phyloP scores from a whole-genome alignment of 306 rosid species.

The barrel medic (Medicago truncatula) region DNA sequence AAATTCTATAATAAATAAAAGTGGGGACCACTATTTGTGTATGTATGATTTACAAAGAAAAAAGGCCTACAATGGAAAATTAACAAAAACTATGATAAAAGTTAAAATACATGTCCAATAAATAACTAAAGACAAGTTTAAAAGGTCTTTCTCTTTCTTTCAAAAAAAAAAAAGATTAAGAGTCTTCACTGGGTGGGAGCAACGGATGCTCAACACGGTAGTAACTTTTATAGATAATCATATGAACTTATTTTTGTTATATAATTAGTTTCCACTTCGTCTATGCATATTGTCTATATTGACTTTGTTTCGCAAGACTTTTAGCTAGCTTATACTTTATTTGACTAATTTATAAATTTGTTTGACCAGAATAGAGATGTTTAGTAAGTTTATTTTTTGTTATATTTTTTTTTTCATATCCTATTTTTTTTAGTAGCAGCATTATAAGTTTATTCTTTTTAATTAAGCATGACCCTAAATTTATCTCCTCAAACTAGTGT shows the following conservation, averaged over 20 bases:
- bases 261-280: neutral
- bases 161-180: too few relatives aligned
- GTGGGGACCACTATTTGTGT: too few relatives aligned
- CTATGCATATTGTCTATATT: neutral
- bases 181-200: too few relatives aligned
- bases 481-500: neutral
- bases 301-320: slow-evolving; percentile 3
- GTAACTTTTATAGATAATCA: neutral
- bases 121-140: too few relatives aligned
- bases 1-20: too few relatives aligned
- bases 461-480: neutral
- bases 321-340: neutral
- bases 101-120: too few relatives aligned
- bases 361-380: neutral
- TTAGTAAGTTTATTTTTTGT: neutral
- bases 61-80: too few relatives aligned
- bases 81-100: too few relatives aligned
- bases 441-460: neutral
- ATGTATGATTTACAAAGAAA: too few relatives aligned
- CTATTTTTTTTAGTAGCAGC: neutral
- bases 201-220: too few relatives aligned
- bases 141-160: too few relatives aligned
- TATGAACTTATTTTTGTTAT: neutral
- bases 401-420: neutral
- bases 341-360: neutral